Evolutionary conservation across 352 stramenopile genomes (phyloP), one percentile per base, ranked within the genome.

Genomic region (Nothophytophthora sp.): DNA sequence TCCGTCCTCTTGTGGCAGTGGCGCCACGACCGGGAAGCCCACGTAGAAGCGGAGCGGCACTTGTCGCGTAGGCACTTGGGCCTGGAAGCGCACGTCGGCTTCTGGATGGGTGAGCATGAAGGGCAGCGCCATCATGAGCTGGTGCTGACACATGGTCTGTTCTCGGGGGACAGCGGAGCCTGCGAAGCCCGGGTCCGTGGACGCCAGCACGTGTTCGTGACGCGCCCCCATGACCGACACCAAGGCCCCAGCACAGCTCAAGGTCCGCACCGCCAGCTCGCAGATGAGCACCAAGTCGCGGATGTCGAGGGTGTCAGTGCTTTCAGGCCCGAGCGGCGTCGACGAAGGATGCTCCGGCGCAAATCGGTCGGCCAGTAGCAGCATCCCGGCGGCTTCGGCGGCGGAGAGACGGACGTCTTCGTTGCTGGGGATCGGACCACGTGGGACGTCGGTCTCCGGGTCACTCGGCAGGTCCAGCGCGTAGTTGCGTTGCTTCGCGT

Each of bases 271-370:
- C 0, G 64, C 67, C 5, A 89, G 55, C 1, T 57, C 39, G 42
- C 73, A 86, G 23, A 89, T 66, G 39, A 86, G 61, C 22, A 74
- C 67, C 33, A 89, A 65, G 56, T 89, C 78, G 33, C 10, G 45
- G 47, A 42, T 61, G 39, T 51, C 41, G n/a, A 51, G 32, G 27
- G 15, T 66, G 12, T 39, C 29, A 66, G 55, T 6, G 29, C 23
- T 20, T 54, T 47, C 18, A 68, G 19, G 2, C 44, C 54, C 22
- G 19, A n/a, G n/a, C n/a, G n/a, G n/a, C n/a, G n/a, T n/a, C n/a
- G n/a, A n/a, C n/a, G n/a, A n/a, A 19, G 38, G 20, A n/a, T 22
- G 24, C 5, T 22, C 20, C 8, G 47, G 55, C n/a, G 47, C 47
- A 6, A 63, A 1, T 20, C 38, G n/a, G 10, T 63, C 39, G 1